These are phyloP conservation scores for Apodospora peruviana DNA, from an alignment of 495 filamentous ascomycete species.

Conservation along the genomic window DNA sequence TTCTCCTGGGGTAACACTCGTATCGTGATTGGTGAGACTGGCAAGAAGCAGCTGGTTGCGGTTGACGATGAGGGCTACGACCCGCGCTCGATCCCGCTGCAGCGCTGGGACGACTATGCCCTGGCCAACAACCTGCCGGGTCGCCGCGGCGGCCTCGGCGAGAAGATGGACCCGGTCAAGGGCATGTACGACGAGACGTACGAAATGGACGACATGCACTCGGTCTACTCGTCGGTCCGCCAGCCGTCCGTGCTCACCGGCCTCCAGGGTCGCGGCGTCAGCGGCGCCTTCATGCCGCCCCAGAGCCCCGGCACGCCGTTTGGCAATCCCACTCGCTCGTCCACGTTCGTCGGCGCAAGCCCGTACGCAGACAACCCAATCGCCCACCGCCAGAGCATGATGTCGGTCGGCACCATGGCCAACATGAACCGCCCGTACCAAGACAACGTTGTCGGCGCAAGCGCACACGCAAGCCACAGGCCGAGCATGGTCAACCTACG, in stretches of 20 bases:
- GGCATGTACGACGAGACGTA: slow-evolving; percentile 64
- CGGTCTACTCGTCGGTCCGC: slow-evolving; percentile 89
- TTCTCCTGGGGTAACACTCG: slow-evolving; percentile 98
- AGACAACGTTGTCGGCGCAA: slow-evolving; percentile 22
- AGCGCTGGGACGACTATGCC: slow-evolving; percentile 98
- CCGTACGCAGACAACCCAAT: slow-evolving; percentile 35
- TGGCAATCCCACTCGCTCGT: slow-evolving; percentile 39
- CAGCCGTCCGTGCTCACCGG: slow-evolving; percentile 90
- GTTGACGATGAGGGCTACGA: slow-evolving; percentile 85
- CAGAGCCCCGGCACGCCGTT: slow-evolving; percentile 66
- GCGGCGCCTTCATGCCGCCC: slow-evolving; percentile 68
- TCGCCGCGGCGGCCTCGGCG: slow-evolving; percentile 65
- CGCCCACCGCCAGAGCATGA: slow-evolving; percentile 42
- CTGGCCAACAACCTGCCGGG: slow-evolving; percentile 83
- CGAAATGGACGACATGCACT: slow-evolving; percentile 98
- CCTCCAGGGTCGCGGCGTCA: slow-evolving; percentile 59
- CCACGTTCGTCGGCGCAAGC: slow-evolving; percentile 28
- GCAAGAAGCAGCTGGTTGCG: slow-evolving; percentile 80
- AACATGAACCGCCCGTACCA: slow-evolving; percentile 45
- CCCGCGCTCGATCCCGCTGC: slow-evolving; percentile 85
- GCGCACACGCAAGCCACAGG: slow-evolving; percentile 7
- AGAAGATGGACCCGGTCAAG: slow-evolving; percentile 53
- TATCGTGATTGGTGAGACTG: slow-evolving; percentile 91
- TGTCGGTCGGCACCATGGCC: slow-evolving; percentile 43
- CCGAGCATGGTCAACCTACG: slow-evolving; percentile 26